Evolutionary conservation across 139 green algal species (phyloP).

Genomic region (Closterium sp.): DNA sequence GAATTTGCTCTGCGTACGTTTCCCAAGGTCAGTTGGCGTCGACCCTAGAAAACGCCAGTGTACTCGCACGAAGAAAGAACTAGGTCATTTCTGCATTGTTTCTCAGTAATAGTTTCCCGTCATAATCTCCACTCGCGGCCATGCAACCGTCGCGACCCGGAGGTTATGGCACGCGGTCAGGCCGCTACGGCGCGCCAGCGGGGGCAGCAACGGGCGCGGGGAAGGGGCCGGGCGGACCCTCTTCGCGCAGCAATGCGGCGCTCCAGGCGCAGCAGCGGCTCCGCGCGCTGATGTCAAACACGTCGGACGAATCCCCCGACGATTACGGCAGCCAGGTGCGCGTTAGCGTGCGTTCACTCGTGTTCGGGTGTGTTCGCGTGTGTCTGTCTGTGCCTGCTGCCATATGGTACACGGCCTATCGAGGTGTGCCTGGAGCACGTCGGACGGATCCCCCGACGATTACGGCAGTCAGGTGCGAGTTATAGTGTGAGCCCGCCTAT

Average conservation of each 20-base stretch:
- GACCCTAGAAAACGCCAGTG: not conserved
- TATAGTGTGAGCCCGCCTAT: not conserved
- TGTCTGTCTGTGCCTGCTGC: not conserved
- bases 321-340: not conserved
- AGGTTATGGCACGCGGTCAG: not conserved
- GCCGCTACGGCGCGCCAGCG: not conserved
- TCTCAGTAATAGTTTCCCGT: not conserved
- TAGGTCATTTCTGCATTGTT: not conserved
- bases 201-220: not conserved
- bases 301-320: not conserved
- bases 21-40: no score
- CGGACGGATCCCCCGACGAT: no score
- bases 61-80: not conserved
- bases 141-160: not conserved
- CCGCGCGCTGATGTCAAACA: constrained; percentile 1
- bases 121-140: not conserved
- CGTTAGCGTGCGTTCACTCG: no score
- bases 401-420: no score
- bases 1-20: no score
- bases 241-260: not conserved
- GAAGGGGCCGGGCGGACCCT: not conserved
- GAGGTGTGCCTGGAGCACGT: no score
- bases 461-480: not conserved
- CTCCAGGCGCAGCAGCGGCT: not conserved
- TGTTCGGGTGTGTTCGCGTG: not conserved